Evolutionary conservation across 2,329 filamentous ascomycete species (phyloP).

Genomic region (Bertia moriformis): DNA sequence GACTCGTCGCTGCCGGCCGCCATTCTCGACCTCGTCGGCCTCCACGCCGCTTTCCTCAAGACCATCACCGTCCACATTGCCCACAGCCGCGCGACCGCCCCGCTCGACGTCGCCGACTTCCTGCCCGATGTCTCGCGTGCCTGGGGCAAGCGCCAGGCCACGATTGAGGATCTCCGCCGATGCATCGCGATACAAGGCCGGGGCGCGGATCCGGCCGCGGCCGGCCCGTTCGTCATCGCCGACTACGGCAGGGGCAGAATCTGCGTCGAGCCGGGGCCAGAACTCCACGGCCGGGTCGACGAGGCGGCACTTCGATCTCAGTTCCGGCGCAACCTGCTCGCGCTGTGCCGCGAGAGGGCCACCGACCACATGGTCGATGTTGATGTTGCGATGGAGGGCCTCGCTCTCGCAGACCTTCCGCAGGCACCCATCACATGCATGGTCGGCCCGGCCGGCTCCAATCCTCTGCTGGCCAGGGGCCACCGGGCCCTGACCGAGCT

Average conservation of each 20-base stretch:
- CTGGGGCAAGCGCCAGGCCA: conserved; percentile 60
- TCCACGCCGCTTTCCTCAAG: conserved; percentile 55
- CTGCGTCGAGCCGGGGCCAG: conserved; percentile 39
- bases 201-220: conserved; percentile 9
- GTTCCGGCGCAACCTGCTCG: conserved; percentile 36
- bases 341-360: conserved; percentile 12
- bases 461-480: conserved; percentile 47
- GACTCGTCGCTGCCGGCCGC: conserved; percentile 28
- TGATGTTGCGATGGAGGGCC: conserved; percentile 15
- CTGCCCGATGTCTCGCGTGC: conserved; percentile 47
- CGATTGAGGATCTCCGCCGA: conserved; percentile 48
- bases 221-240: conserved; percentile 13
- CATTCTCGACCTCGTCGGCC: conserved; percentile 41
- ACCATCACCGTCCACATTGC: conserved; percentile 55
- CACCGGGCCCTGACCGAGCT: conserved; percentile 56
- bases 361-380: conserved; percentile 14
- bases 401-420: conserved; percentile 42
- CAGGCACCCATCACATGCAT: conserved; percentile 35
- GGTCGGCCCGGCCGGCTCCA: conserved; percentile 32
- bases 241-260: conserved; percentile 38
- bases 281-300: conserved; percentile 23
- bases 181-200: conserved; percentile 45
- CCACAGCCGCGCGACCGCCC: conserved; percentile 48
- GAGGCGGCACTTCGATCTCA: conserved; percentile 34
- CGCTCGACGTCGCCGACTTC: conserved; percentile 48